Evolutionary conservation across 495 filamentous ascomycete species (phyloP).

Genomic region (Mycothermus thermophilus): DNA sequence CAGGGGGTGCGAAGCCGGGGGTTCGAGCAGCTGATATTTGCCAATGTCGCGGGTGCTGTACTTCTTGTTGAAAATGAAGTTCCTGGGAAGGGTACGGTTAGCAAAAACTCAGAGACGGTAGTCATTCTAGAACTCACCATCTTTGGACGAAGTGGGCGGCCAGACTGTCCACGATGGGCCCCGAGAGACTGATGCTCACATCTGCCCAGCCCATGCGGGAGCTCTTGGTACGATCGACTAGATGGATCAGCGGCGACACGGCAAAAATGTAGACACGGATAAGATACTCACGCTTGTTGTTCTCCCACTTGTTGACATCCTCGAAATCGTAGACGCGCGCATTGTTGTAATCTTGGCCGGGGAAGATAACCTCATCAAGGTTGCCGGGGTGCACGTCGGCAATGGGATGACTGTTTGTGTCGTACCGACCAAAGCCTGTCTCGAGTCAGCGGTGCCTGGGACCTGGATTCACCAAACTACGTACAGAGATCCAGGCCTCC

Average conservation of each 20-base stretch:
- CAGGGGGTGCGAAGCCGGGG: constrained; percentile 8
- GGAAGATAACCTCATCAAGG: constrained; percentile 61
- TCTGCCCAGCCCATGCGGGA: constrained; percentile 94
- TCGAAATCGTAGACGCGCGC: constrained; percentile 77
- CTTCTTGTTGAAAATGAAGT: constrained; percentile 78
- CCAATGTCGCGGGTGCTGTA: constrained; percentile 52
- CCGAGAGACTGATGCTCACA: constrained; percentile 67
- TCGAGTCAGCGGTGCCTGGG: constrained; percentile 5
- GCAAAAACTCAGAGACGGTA: no score
- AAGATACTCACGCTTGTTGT: constrained; percentile 51
- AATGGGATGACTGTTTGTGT: constrained; percentile 60
- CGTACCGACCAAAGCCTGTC: constrained; percentile 46
- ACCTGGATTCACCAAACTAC: background rate
- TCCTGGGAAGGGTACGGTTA: no score
- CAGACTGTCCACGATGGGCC: constrained; percentile 66
- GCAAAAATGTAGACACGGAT: background rate
- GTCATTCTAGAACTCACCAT: constrained; percentile 46
- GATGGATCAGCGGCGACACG: constrained; percentile 8
- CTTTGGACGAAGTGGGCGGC: constrained; percentile 68
- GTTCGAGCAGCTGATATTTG: constrained; percentile 44
- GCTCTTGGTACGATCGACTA: constrained; percentile 58
- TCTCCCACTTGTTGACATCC: constrained; percentile 67
- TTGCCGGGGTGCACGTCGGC: constrained; percentile 75
- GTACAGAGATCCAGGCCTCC: constrained; percentile 58
- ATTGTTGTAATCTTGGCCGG: constrained; percentile 93